These are phyloP conservation scores for Zea mays DNA, from an alignment of 176 grass and related monocot species.

Conservation along the genomic window DNA sequence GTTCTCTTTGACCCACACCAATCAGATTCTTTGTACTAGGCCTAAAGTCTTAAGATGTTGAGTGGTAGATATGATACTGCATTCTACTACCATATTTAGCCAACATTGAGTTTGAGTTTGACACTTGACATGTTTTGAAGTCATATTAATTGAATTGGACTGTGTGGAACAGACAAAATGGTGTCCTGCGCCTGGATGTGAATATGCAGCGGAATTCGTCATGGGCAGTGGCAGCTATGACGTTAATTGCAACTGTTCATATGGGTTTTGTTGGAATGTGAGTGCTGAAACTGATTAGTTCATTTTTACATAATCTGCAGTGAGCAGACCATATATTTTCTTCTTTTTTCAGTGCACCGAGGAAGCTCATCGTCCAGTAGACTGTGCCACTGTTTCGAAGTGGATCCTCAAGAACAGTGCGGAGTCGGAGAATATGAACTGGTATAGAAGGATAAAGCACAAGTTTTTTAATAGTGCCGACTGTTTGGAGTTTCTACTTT, in stretches of 20 bases:
- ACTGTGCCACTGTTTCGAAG: slow-evolving; percentile 94
- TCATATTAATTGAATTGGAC: slow-evolving; percentile 35
- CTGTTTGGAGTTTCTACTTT: slow-evolving; percentile 6
- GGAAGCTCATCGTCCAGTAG: slow-evolving; percentile 98
- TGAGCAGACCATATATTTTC: slow-evolving; percentile 21
- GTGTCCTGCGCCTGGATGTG: slow-evolving; percentile 99
- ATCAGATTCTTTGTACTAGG: too few species aligned
- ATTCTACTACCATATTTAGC: too few species aligned
- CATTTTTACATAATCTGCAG: slow-evolving; percentile 13
- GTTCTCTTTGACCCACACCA: too few species aligned
- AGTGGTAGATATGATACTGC: too few species aligned
- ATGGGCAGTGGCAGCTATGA: slow-evolving; percentile 95
- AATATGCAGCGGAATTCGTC: slow-evolving; percentile 91
- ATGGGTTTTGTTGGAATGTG: slow-evolving; percentile 96
- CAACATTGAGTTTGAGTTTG: too few species aligned
- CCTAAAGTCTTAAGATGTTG: too few species aligned
- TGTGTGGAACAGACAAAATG: slow-evolving; percentile 83
- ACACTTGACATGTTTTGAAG: too few species aligned
- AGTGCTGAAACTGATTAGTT: slow-evolving; percentile 33
- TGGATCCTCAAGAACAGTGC: slow-evolving; percentile 99
- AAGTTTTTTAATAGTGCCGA: neutral
- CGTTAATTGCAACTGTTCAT: slow-evolving; percentile 89
- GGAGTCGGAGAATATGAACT: slow-evolving; percentile 99
- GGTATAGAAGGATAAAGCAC: slow-evolving; percentile 50
- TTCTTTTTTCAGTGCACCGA: slow-evolving; percentile 76